These are phyloP conservation scores for Podaxis pistillaris DNA, from an alignment of 768 basidiomycete genomes.

Conservation along the genomic window DNA sequence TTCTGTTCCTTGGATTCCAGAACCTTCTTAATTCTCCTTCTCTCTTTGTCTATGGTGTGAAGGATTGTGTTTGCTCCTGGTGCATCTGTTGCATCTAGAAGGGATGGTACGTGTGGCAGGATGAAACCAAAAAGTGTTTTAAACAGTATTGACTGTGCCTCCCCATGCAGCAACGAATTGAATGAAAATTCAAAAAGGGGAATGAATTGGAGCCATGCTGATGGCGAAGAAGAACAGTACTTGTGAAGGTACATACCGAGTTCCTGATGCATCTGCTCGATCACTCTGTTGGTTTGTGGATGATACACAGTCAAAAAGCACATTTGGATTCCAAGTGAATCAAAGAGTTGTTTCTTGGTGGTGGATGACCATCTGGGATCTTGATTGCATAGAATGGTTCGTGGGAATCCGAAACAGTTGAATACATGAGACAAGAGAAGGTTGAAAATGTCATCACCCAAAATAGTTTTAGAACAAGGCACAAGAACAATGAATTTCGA, in stretches of 20 bases:
- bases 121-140: background rate
- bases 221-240: background rate
- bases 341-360: background rate
- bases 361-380: background rate
- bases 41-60: too few relatives aligned
- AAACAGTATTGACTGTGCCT: background rate
- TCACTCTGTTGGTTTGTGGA: background rate
- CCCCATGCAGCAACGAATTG: background rate
- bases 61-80: too few relatives aligned
- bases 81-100: background rate
- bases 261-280: background rate
- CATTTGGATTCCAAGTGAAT: background rate
- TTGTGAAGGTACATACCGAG: background rate
- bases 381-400: background rate
- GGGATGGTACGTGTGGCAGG: too few relatives aligned
- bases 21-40: too few relatives aligned
- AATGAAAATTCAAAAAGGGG: background rate
- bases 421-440: background rate
- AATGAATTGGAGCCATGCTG: background rate
- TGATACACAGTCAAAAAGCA: background rate
- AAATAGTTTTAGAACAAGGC: background rate
- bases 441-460: background rate
- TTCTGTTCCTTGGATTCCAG: too few relatives aligned
- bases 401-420: background rate
- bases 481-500: constrained; percentile 3